Evolutionary conservation across 805 yeast genomes (phyloP), one percentile per base, ranked within the genome.

Genomic region (Barnettozyma sp.): DNA sequence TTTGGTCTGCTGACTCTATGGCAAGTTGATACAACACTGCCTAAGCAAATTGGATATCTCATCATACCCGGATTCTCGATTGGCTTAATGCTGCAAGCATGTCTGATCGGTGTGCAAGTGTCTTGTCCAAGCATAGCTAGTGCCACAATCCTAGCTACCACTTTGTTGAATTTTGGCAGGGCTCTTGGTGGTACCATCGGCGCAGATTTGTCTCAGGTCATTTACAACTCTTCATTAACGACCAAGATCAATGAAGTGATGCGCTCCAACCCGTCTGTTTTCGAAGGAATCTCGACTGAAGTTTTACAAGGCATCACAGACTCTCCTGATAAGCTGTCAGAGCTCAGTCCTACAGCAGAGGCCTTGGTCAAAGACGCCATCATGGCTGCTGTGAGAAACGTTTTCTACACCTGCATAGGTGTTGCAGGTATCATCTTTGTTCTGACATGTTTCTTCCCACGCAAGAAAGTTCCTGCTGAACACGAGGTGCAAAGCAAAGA

Each of bases 121-220:
- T 55, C 62, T 16, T 73, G 75, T 9, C 77, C 80, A 22, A 68
- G 71, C 40, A 51, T 59, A 1, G 63, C 71, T 6, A 79, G 78
- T 12, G 63, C 69, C 4, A 59, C 63, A 6, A 69, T 74, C 31
- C 49, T 72, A 52, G 60, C 71, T 2, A 70, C 77, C 5, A 54
- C 75, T 1, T 58, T 65, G 33, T 37, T 69, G 38, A 61, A 63
- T 42, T 70, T 70, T 46, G 50, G 52, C 12, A 64, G 78, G 44
- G 52, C 68, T 1, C 41, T 72, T 13, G 71, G 71, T 15, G 68
- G 71, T 29, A 60, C 76, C 2, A 25, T 73, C 20, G 65, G 70
- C 18, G 58, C 68, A 4, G 60, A 57, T 25, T 50, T 69, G 14
- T 62, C 66, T 4, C 70, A 68, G 40, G 56, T 63, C n/a, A 61